A percentile compares a stretch with the other conserved stretches of the same genome.
These are phyloP conservation scores for Amanita muscaria DNA, from an alignment of 768 basidiomycete genomes.

Conservation along the genomic window DNA sequence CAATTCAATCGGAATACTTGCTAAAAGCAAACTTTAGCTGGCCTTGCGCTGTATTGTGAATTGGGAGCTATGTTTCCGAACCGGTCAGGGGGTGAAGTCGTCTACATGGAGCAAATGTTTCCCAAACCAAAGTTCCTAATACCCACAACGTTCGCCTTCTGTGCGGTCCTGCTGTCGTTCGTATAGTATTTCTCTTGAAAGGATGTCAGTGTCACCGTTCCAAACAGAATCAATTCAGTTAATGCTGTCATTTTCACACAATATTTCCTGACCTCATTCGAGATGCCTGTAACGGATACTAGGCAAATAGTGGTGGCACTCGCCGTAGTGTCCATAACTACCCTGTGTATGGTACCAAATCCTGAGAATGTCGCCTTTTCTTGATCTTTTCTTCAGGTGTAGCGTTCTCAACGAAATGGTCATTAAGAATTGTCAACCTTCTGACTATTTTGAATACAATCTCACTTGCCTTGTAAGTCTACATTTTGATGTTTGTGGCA, in stretches of 20 bases:
- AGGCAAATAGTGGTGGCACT: constrained; percentile 22
- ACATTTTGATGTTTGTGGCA: not conserved
- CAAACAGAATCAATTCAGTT: constrained; percentile 21
- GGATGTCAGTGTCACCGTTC: not conserved
- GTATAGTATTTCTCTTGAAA: constrained; percentile 11
- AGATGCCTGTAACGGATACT: constrained; percentile 20
- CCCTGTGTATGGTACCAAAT: no score
- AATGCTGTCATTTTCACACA: constrained; percentile 31
- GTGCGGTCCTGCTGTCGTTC: constrained; percentile 26
- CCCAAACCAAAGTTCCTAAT: constrained; percentile 11
- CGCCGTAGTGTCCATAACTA: no score
- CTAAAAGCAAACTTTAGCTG: constrained; percentile 17
- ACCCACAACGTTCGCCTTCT: constrained; percentile 34
- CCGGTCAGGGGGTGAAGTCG: no score
- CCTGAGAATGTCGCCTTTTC: no score
- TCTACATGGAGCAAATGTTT: not conserved
- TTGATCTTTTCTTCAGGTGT: constrained; percentile 23
- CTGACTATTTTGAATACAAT: constrained; percentile 23
- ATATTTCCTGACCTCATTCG: constrained; percentile 26
- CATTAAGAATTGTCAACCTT: constrained; percentile 23
- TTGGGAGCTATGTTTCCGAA: no score
- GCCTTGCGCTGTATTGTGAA: constrained; percentile 26
- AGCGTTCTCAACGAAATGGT: constrained; percentile 27
- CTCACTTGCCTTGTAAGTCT: constrained; percentile 22
- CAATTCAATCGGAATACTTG: not conserved